Evolutionary conservation across 1,139 yeast genomes (phyloP).

Genomic region (Diutina sp.): DNA sequence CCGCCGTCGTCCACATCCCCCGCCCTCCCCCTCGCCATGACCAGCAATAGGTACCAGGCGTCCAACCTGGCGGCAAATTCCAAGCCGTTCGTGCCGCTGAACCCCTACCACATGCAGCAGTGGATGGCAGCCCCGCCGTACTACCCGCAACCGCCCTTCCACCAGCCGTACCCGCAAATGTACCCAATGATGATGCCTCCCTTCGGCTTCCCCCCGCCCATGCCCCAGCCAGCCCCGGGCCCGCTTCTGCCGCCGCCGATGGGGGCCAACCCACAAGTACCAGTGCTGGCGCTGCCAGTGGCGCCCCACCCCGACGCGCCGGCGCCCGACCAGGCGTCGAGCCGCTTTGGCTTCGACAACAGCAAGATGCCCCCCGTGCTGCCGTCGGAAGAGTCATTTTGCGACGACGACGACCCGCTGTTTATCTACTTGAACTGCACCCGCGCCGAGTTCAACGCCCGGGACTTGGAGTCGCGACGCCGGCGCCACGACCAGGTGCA

Average conservation of each 20-base stretch:
- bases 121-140: background rate
- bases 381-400: background rate
- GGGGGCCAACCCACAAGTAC: background rate
- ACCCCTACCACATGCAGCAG: background rate
- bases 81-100: conserved; percentile 1
- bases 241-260: background rate
- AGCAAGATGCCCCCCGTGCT: background rate
- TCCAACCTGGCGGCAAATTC: conserved; percentile 1
- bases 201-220: background rate
- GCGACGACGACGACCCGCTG: background rate
- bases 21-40: background rate
- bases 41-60: background rate
- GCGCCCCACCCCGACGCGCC: background rate
- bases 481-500: background rate
- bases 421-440: conserved; percentile 1
- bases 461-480: background rate
- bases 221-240: background rate
- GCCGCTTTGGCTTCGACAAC: background rate
- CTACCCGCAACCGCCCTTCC: background rate
- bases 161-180: background rate
- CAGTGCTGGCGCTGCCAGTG: background rate
- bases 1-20: background rate
- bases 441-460: background rate
- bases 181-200: conserved; percentile 1
- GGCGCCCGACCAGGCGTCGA: background rate